These are phyloP conservation scores for Solanum chacoense DNA, from an alignment of 305 asterid genomes.

Conservation along the genomic window DNA sequence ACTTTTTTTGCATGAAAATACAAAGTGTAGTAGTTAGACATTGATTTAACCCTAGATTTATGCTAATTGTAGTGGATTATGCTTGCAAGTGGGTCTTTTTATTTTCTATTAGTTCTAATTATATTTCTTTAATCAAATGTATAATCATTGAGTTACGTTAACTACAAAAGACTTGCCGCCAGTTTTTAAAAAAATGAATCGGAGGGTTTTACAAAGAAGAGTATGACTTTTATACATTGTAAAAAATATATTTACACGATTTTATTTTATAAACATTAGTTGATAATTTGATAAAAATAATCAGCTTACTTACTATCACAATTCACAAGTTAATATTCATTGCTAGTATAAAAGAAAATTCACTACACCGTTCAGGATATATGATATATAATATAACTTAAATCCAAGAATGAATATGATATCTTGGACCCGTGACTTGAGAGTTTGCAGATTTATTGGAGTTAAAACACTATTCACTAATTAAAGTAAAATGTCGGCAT, in stretches of 20 bases:
- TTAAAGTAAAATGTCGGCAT: not conserved
- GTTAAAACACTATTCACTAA: not conserved
- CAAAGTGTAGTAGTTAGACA: constrained; percentile 13
- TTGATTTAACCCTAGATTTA: not conserved
- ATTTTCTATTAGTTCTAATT: not conserved
- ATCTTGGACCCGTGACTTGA: not conserved
- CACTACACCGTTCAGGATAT: not conserved
- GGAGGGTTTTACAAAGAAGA: not conserved
- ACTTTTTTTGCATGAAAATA: constrained; percentile 13
- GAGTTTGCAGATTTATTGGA: not conserved
- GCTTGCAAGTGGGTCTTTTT: not conserved
- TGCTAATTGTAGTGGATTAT: not conserved
- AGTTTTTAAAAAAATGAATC: not conserved
- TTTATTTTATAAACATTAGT: not conserved
- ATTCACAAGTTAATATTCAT: not conserved
- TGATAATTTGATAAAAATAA: not conserved
- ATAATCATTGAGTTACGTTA: not conserved
- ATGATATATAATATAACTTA: not conserved
- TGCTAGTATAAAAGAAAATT: not conserved
- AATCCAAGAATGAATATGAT: not conserved
- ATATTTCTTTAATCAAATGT: not conserved
- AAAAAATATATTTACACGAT: not conserved
- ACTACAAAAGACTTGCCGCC: not conserved
- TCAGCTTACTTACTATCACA: not conserved
- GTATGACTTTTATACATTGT: not conserved